Evolutionary conservation across 768 basidiomycete species (phyloP), one percentile per base, ranked within the genome.

Genomic region (Podaxis sp.): DNA sequence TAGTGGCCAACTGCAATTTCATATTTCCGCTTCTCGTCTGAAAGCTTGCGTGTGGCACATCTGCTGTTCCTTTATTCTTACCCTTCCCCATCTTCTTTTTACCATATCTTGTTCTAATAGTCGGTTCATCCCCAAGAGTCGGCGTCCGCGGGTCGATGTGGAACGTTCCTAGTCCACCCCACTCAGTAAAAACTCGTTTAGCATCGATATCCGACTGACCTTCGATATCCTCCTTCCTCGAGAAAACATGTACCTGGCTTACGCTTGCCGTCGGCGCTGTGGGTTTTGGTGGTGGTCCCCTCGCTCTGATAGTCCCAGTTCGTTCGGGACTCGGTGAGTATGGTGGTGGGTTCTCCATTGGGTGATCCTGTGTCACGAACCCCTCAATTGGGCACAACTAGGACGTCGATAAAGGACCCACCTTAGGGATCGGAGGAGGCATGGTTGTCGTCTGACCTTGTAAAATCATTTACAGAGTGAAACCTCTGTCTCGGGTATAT

Each of bases 11-110:
- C 39, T 77, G 71, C 38, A 84, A 56, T 5, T 70, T 70, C 54
- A 82, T 78, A 24, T 70, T 64, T 6, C 77, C 81, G 44, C 76
- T 73, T 40, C 76, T 77, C 55, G 81, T 76, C 17, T 72, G 77
- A 67, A 82, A 80, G 48, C 77, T 80, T 11, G 77, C 78, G 65
- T 79, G 73, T 6, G 76, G 73, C 13, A 22, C 22, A 28, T 46
- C 59, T 24, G 69, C 65, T 40, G 68, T 71, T 12, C 72, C 70
- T 48, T 72, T 74, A 59, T 67, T 64, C 44, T 68, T 63, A 53
- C 71, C 76, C 60, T 64, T 67, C 52, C 67, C 63, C 46, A n/a
- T 61, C 63, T 22, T 64, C 65, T 33, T 57, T 55, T 19, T 55
- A 30, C 40, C 65, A 51, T 38, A 63, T 64, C 60, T 56, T 61